Conservation (phyloP, 140 eudicot species). For the Cichorium intybus region DNA sequence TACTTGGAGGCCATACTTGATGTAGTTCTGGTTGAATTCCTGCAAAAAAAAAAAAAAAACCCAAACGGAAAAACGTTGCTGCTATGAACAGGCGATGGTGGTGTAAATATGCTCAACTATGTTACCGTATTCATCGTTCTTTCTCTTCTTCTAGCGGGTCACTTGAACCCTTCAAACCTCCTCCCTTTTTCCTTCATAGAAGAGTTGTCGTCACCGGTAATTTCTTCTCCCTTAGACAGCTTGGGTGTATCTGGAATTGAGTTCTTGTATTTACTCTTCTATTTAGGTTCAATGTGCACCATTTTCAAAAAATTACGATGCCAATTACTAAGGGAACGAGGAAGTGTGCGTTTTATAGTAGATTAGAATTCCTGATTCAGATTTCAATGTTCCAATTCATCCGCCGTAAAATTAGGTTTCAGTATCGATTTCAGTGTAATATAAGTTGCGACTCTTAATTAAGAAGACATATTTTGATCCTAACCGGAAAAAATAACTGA, state of each 20-base stretch:
- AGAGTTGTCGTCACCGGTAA: constrained; percentile 93
- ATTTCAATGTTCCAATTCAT: background rate
- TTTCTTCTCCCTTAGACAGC: background rate
- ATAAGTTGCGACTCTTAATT: background rate
- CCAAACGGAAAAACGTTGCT: background rate
- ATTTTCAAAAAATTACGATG: background rate
- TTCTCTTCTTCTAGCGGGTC: constrained; percentile 24
- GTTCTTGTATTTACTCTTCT: background rate
- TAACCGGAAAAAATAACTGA: background rate
- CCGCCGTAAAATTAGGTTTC: background rate
- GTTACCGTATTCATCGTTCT: constrained; percentile 20
- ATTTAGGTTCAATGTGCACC: background rate
- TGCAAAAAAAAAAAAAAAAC: background rate
- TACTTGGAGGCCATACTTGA: no score
- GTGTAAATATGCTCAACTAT: constrained; percentile 7
- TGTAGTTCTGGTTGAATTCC: background rate
- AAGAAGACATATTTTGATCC: background rate
- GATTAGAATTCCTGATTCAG: background rate
- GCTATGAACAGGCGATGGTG: constrained; percentile 24
- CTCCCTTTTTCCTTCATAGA: constrained; percentile 55
- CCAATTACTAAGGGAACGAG: background rate
- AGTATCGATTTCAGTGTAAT: background rate
- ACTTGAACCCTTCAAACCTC: constrained; percentile 42
- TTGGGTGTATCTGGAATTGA: background rate
- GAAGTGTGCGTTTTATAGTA: background rate